Conservation (phyloP, 345 rosid genomes). For the Arabis alpina region DNA sequence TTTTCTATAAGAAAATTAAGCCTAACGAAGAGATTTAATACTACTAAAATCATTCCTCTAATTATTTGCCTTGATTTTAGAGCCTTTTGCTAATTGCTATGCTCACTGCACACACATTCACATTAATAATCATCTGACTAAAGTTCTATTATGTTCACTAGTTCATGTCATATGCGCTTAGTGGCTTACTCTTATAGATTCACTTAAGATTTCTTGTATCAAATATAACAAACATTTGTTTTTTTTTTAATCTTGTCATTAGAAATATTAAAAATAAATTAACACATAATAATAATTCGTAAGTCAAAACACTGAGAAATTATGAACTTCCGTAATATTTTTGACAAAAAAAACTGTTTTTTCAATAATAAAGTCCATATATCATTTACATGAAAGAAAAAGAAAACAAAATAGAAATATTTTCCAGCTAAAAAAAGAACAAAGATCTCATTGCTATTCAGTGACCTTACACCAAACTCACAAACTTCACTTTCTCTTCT, state of each 20-base stretch:
- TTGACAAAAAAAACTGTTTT: too few relatives aligned
- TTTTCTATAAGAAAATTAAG: not conserved
- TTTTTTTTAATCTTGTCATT: too few relatives aligned
- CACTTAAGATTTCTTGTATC: too few relatives aligned
- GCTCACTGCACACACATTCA: constrained; percentile 3
- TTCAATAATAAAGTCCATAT: constrained; percentile 2
- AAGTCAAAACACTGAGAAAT: not conserved
- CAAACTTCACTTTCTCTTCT: constrained; percentile 5
- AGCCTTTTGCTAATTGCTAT: constrained; percentile 16
- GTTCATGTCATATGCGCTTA: constrained; percentile 10
- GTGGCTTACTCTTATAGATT: not conserved
- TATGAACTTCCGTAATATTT: too few relatives aligned
- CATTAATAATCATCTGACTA: constrained; percentile 18
- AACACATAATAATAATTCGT: not conserved
- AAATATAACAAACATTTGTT: too few relatives aligned
- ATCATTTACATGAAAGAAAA: constrained; percentile 5
- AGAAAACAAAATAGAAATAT: constrained; percentile 26
- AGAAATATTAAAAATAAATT: not conserved
- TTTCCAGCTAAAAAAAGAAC: constrained; percentile 21
- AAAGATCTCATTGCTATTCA: constrained; percentile 30
- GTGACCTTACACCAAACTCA: constrained; percentile 42
- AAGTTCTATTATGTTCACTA: constrained; percentile 24
- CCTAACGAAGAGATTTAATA: constrained; percentile 23
- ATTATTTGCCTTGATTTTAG: constrained; percentile 19
- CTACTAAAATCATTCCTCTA: constrained; percentile 36